Conservation (phyloP, 2,329 filamentous ascomycete species). For the Corynespora cassiicola region DNA sequence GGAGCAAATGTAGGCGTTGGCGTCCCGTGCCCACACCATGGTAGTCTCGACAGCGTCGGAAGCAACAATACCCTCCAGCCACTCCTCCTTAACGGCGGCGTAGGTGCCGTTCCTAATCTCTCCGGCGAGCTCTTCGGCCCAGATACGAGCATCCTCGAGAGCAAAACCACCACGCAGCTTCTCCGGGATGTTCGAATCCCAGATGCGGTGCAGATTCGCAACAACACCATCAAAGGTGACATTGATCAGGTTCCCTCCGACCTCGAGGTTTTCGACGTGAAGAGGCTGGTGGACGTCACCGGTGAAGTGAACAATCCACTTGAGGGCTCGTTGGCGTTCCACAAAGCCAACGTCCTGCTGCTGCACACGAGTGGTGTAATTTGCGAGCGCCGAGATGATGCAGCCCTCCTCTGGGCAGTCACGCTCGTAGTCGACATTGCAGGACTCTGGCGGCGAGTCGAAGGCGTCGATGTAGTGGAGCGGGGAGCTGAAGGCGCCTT, state of each 20-base stretch:
- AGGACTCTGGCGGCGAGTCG: constrained; percentile 54
- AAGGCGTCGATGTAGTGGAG: constrained; percentile 62
- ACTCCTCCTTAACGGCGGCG: constrained; percentile 33
- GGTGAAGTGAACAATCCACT: constrained; percentile 63
- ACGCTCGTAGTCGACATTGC: constrained; percentile 57
- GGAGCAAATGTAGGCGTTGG: constrained; percentile 52
- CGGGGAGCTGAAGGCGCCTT: constrained; percentile 54
- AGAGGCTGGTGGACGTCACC: constrained; percentile 80
- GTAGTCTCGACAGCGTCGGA: constrained; percentile 43
- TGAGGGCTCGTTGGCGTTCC: constrained; percentile 53
- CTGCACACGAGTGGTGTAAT: constrained; percentile 51
- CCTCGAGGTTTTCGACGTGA: constrained; percentile 57
- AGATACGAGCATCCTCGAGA: constrained; percentile 44
- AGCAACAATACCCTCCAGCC: constrained; percentile 47
- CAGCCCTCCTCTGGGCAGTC: constrained; percentile 60
- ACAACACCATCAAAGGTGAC: constrained; percentile 50
- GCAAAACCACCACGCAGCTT: constrained; percentile 48
- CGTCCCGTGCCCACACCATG: constrained; percentile 51
- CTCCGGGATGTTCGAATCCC: constrained; percentile 54
- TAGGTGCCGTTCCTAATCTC: constrained; percentile 50
- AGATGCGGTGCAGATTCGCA: constrained; percentile 53
- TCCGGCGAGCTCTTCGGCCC: constrained; percentile 45
- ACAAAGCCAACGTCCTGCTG: constrained; percentile 30
- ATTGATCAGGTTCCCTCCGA: constrained; percentile 53
- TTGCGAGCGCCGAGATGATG: constrained; percentile 60